Conservation (phyloP, 345 rosid genomes). For the Noccaea caerulescens region DNA sequence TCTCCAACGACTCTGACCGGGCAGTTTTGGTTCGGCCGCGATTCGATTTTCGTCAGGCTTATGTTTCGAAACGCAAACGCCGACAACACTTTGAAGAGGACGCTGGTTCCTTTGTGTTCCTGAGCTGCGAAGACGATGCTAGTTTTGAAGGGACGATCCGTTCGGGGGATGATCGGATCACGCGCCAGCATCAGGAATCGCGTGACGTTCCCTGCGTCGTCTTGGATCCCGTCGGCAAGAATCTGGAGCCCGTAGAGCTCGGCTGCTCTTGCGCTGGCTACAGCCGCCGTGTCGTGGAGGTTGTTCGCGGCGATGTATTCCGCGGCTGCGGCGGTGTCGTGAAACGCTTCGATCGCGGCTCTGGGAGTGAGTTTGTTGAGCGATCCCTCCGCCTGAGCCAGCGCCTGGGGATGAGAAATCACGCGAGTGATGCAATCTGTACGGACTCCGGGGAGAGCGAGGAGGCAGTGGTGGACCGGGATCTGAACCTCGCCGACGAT, state of each 20-base stretch:
- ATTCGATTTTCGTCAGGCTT: slow-evolving; percentile 88
- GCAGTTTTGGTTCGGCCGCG: slow-evolving; percentile 83
- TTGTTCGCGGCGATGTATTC: slow-evolving; percentile 76
- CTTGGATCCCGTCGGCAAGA: slow-evolving; percentile 70
- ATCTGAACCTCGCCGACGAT: slow-evolving; percentile 95
- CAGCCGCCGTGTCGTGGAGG: slow-evolving; percentile 71
- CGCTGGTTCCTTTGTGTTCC: slow-evolving; percentile 85
- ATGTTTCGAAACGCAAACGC: slow-evolving; percentile 95
- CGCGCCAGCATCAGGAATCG: slow-evolving; percentile 95
- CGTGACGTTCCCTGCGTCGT: slow-evolving; percentile 89
- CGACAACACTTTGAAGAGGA: slow-evolving; percentile 84
- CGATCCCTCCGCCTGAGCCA: slow-evolving; percentile 84
- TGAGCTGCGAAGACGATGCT: slow-evolving; percentile 98
- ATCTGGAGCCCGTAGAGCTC: slow-evolving; percentile 74
- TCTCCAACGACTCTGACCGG: slow-evolving; percentile 83
- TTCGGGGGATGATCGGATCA: slow-evolving; percentile 93
- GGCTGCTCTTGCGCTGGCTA: slow-evolving; percentile 79
- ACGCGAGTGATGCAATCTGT: slow-evolving; percentile 75
- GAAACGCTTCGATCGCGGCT: slow-evolving; percentile 86
- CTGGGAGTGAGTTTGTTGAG: slow-evolving; percentile 76
- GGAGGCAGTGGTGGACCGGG: slow-evolving; percentile 93
- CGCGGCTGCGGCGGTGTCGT: slow-evolving; percentile 95
- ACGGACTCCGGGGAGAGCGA: slow-evolving; percentile 87
- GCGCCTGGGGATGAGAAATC: slow-evolving; percentile 95
- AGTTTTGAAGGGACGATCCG: slow-evolving; percentile 93